phyloP scores from a whole-genome alignment of 2,329 filamentous ascomycete species.

The Lachnellula hyalina region DNA sequence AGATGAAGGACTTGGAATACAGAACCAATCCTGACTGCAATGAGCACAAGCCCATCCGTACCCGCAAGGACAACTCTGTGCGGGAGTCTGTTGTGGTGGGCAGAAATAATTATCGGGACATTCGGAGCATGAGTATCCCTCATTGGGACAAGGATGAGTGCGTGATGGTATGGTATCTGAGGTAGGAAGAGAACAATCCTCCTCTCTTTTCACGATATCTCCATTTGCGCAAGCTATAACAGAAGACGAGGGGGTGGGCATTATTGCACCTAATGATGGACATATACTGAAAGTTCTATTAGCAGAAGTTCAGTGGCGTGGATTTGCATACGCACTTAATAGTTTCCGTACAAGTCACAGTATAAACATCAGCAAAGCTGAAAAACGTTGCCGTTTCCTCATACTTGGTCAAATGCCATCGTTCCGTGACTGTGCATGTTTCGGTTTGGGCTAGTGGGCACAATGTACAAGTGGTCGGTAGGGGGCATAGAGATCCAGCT shows the following conservation, averaged over 20 bases:
- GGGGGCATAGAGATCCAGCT: neutral
- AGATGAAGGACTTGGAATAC: slow-evolving; percentile 12
- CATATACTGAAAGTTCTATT: slow-evolving; percentile 6
- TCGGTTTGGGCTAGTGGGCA: slow-evolving; percentile 14
- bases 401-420: slow-evolving; percentile 23
- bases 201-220: slow-evolving; percentile 7
- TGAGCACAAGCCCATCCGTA: slow-evolving; percentile 19
- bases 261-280: slow-evolving; percentile 3
- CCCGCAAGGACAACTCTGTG: slow-evolving; percentile 14
- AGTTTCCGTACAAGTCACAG: slow-evolving; percentile 22
- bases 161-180: neutral
- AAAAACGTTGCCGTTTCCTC: slow-evolving; percentile 18
- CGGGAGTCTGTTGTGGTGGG: slow-evolving; percentile 14
- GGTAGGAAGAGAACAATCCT: slow-evolving; percentile 5
- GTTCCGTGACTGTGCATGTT: slow-evolving; percentile 22
- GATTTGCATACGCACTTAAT: slow-evolving; percentile 9
- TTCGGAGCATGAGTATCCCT: slow-evolving; percentile 17
- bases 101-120: slow-evolving; percentile 19
- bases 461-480: slow-evolving; percentile 3
- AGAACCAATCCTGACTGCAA: slow-evolving; percentile 12
- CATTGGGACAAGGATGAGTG: slow-evolving; percentile 16
- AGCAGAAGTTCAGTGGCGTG: neutral
- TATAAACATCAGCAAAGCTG: slow-evolving; percentile 19
- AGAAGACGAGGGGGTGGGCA: neutral
- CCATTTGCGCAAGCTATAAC: slow-evolving; percentile 13